Evolutionary conservation across 306 rosid genomes (phyloP), one percentile per base, ranked within the genome.

Genomic region (Gillenia trifoliata): DNA sequence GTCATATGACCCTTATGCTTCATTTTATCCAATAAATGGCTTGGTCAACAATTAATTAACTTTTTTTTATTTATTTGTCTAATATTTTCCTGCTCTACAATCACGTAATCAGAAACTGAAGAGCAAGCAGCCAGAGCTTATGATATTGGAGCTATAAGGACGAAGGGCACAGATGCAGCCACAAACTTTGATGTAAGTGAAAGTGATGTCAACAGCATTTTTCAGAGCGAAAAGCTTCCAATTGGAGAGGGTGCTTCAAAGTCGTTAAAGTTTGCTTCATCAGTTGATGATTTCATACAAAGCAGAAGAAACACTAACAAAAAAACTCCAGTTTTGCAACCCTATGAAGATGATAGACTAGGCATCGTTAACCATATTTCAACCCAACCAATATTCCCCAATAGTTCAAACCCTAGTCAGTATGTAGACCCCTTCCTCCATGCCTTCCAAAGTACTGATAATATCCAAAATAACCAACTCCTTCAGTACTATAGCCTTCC

Each of bases 91-190:
- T 36, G 41, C 41, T 36, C 41, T 36, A 36, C 41, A 36, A 8
- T 36, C 41, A 36, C 41, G 31, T 17, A 3, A 72, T 38, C 73
- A 81, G 84, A 66, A 19, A 57, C 75, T 10, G 71, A 76, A 59
- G 78, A 64, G 71, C 76, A 81, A 30, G 85, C 85, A 8, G 85
- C 79, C 0, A 77, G 40, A 69, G 85, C 79, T 20, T 81, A 81
- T 81, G 85, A 81, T 68, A 34, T 81, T 34, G 85, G 76, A 23
- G 61, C 45, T 36, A 72, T 77, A 52, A 77, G 60, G 70, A 19
- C 52, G 67, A 72, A 55, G 36, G 81, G 81, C 11, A 0, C 29
- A 22, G 23, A 25, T 1, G 78, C 79, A 2, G 25, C 38, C 4
- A 77, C 85, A 13, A 81, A 81, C 29, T 81, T 81, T 50, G 79